Base-by-base conservation (phyloP, 768 basidiomycete species). In the Leccinum subgranulosum region DNA sequence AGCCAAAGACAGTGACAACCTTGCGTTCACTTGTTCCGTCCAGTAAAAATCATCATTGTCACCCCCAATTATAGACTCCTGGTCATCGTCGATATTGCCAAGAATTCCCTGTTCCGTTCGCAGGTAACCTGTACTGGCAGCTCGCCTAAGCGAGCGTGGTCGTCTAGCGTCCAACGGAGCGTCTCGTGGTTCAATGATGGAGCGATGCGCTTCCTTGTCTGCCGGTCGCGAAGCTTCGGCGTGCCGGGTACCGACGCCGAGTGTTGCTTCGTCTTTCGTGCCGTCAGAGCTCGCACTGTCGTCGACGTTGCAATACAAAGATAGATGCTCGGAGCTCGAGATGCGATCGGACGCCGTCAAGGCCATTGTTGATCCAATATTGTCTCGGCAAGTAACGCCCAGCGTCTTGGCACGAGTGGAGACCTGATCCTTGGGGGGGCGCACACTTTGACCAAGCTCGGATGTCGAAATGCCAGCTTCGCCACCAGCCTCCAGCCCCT, bases 11-110 rank as follows among this genome's bases (percentile, higher is more conserved):
- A 36, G 15, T 14, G 54, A 51, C 15, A 64, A 9, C 11, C 53
- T 51, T 0, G 53, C 55, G 5, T 59, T 15, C 21, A 67, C 59
- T 28, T 60, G 57, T 15, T 60, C 58, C 1, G 43, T 45, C 67
- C 51, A 56, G 28, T 51, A 54, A 17, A 47, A 53, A 55, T 58
- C 57, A 7, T 33, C 56, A 41, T 34, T 28, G 33, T n/a, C 12
- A 23, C 3, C 21, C 29, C 36, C 36, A 17, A 8, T 8, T 4
- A n/a, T n/a, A 17, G 3, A 39, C 15, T 39, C 36, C 17, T 9
- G 36, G 17, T 48, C 9, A 4, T 60, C 59, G 25, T 53, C 52
- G 17, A 33, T 47, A 3, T 66, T 45, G 1, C 50, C 54, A 9
- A 47, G 45, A 5, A 34, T 8, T n/a, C 53, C 48, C 28, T 6